These are phyloP conservation scores for Beta macrorhiza DNA, from an alignment of 179 eudicot genomes.

Conservation along the genomic window DNA sequence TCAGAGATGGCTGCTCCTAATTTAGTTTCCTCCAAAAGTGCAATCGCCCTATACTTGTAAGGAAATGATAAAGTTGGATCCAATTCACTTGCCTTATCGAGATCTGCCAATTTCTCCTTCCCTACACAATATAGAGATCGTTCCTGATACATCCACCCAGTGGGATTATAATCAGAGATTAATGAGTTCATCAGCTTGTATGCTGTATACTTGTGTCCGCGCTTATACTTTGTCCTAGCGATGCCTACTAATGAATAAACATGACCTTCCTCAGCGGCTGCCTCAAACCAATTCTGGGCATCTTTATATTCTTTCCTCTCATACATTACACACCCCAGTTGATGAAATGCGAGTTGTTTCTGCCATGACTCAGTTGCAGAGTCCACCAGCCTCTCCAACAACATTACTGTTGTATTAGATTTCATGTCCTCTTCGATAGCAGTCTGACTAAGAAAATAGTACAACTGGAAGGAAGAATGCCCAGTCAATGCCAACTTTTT, in stretches of 20 bases:
- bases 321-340: conserved; percentile 78
- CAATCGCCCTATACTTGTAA: conserved; percentile 70
- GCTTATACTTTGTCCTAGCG: conserved; percentile 72
- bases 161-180: conserved; percentile 51
- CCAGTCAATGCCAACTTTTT: conserved; percentile 53
- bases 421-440: conserved; percentile 68
- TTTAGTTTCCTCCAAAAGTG: conserved; percentile 52
- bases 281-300: conserved; percentile 78
- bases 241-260: conserved; percentile 71
- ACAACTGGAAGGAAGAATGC: conserved; percentile 65
- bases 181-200: conserved; percentile 68
- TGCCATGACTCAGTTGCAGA: conserved; percentile 62
- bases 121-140: conserved; percentile 68
- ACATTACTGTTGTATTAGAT: conserved; percentile 58
- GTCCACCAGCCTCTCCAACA: conserved; percentile 66
- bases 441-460: conserved; percentile 65
- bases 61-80: conserved; percentile 80
- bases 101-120: conserved; percentile 68
- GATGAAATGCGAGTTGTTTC: conserved; percentile 68
- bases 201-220: conserved; percentile 74
- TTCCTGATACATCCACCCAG: conserved; percentile 94
- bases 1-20: conserved; percentile 54
- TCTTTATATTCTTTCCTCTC: conserved; percentile 80
- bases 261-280: conserved; percentile 65
- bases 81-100: conserved; percentile 61